Percentiles rank a stretch among this genome's conserved stretches.
Conservation (phyloP, 2,329 filamentous ascomycete genomes). For the Teratosphaeria pseudoeucalypti region DNA sequence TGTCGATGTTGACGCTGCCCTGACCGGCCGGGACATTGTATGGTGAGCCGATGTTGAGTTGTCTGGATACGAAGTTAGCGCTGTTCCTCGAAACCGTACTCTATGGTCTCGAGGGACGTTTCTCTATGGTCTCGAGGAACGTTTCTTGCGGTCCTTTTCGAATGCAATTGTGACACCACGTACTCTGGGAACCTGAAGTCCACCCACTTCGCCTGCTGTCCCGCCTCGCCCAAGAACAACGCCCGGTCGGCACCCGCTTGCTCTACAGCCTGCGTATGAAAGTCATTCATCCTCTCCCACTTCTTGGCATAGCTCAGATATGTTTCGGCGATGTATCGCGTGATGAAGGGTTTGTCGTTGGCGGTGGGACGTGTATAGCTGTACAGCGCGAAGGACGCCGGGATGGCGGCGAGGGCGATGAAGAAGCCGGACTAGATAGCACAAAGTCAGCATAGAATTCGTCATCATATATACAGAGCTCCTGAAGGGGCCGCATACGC, state of each 20-base stretch:
- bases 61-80: slow-evolving; percentile 30
- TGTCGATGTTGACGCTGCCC: slow-evolving; percentile 45
- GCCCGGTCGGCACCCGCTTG: slow-evolving; percentile 53
- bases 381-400: slow-evolving; percentile 35
- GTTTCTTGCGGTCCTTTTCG: not conserved
- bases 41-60: slow-evolving; percentile 52
- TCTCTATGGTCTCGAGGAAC: not conserved
- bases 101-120: not conserved
- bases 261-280: slow-evolving; percentile 52
- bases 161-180: slow-evolving; percentile 23
- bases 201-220: slow-evolving; percentile 34
- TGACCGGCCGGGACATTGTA: slow-evolving; percentile 56
- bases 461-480: not conserved
- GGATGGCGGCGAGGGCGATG: slow-evolving; percentile 35
- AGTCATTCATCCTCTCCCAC: slow-evolving; percentile 46
- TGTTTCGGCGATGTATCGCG: slow-evolving; percentile 46
- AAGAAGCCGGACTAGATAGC: slow-evolving; percentile 37
- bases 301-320: slow-evolving; percentile 44
- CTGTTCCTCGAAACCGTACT: not conserved
- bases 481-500: slow-evolving; percentile 32
- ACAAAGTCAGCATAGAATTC: not conserved
- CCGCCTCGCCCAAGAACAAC: slow-evolving; percentile 43
- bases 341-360: slow-evolving; percentile 34
- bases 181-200: slow-evolving; percentile 56
- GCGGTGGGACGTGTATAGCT: slow-evolving; percentile 31